phyloP scores from a whole-genome alignment of 139 green algal genomes.

The Astrephomene gubernaculifera region DNA sequence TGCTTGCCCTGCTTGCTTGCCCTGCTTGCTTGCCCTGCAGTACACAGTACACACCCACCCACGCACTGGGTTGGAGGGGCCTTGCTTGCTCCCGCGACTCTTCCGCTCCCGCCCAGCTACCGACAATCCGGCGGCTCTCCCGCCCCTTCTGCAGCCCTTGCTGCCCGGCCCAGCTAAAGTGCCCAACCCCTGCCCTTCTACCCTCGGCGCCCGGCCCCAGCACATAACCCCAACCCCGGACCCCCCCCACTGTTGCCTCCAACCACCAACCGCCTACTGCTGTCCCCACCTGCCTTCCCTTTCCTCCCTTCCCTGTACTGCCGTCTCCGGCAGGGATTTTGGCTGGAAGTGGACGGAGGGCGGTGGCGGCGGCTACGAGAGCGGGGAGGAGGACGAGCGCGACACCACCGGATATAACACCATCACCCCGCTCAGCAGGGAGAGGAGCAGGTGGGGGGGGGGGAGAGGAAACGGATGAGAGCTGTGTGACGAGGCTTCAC shows the following conservation, averaged over 20 bases:
- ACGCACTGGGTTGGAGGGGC: too few relatives aligned
- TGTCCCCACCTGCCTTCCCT: background rate
- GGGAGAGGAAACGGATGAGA: background rate
- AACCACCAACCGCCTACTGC: background rate
- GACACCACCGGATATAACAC: constrained; percentile 20
- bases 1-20: too few relatives aligned
- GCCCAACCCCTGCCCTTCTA: too few relatives aligned
- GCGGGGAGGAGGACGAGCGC: constrained; percentile 4
- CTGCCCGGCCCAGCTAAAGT: too few relatives aligned
- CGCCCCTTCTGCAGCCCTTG: too few relatives aligned
- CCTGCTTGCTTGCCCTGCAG: too few relatives aligned
- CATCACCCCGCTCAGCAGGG: constrained; percentile 4
- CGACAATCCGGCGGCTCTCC: too few relatives aligned
- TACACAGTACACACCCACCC: too few relatives aligned
- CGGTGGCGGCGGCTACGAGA: constrained; percentile 9
- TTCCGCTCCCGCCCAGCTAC: too few relatives aligned
- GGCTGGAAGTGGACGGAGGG: constrained; percentile 40
- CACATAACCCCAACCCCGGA: background rate
- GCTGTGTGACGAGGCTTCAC: background rate
- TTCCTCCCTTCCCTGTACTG: background rate
- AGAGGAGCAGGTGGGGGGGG: constrained; percentile 14
- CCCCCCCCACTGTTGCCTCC: background rate
- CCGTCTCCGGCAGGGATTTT: constrained; percentile 3
- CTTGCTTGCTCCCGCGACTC: too few relatives aligned
- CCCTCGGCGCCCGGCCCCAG: too few relatives aligned